Base-by-base conservation (phyloP, 73 alveolate genomes). In the Paramecium pentaurelia region DNA sequence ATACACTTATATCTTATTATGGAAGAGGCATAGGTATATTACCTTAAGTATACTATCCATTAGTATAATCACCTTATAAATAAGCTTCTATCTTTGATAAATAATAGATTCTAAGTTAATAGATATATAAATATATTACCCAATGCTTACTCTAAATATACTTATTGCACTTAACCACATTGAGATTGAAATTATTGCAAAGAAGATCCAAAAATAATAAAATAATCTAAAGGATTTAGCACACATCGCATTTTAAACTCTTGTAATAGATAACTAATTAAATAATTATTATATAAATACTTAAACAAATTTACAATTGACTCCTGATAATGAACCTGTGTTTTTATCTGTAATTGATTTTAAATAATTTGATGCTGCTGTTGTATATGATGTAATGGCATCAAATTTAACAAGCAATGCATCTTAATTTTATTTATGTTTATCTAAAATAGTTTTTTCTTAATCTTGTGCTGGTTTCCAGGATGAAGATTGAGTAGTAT, bases 241-340 rank as follows among this genome's bases (percentile, higher is more conserved):
- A 38, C 87, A 73, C 58, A 73, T 40, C 8, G 8, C 87, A 73
- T 73, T 38, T 73, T 37, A 22, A 12, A 73, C 40, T 73, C 87
- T 73, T 1, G 37, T 36, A 16, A 73, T 73, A 12, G 87, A 37
- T 4, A 20, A 34, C 87, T 73, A 16, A 32, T 14, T 1, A 10
- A 14, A 37, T 10, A 37, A 16, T 37, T 4, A n/a, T 54, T 40
- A 18, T 16, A 8, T 64, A 32, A 36, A 12, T 73, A 73, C 87
- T 38, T 32, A n/a, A 37, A 73, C 87, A 73, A 73, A 73, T n/a
- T 73, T 73, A 18, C 87, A 73, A 73, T 73, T 73, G 32, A 73
- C 60, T 3, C 87, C 60, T 38, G 60, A 34, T 73, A 73, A 40
- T 1, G 60, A 37, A 6, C 87, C 87, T 36, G 87, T 38, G 18